Conservation (phyloP, 73 alveolate species). For the Tetrahymena borealis region DNA sequence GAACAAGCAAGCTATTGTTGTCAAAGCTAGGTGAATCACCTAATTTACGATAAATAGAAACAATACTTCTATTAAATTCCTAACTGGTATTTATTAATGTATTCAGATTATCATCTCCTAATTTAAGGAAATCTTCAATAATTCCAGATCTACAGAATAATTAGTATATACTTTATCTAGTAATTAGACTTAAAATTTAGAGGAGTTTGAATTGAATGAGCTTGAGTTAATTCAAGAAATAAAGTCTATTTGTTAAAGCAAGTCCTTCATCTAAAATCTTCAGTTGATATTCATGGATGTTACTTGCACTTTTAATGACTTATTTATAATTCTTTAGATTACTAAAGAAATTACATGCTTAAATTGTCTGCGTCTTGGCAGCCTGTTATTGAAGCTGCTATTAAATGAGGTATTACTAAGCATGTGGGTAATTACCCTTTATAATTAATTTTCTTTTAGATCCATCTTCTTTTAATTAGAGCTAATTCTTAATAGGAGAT, state of each 20-base stretch:
- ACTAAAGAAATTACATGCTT: not conserved
- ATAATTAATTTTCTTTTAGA: not conserved
- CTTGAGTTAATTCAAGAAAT: not conserved
- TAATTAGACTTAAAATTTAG: not conserved
- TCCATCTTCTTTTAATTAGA: not conserved
- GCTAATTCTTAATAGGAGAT: not conserved
- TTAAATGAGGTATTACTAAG: not conserved
- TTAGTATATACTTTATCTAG: not conserved
- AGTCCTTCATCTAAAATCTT: not conserved
- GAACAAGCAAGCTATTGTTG: not conserved
- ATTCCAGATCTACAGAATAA: not conserved
- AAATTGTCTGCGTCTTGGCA: not conserved
- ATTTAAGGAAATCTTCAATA: not conserved
- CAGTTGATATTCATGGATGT: not conserved
- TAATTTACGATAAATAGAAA: not conserved
- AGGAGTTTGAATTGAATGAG: not conserved
- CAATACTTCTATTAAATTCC: not conserved
- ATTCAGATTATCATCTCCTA: not conserved
- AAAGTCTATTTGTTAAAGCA: not conserved
- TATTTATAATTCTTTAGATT: not conserved
- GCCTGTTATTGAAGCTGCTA: not conserved
- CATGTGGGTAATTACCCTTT: not conserved
- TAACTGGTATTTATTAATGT: not conserved
- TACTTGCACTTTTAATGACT: not conserved
- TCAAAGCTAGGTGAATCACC: not conserved